Evolutionary conservation across 1,284 basidiomycete genomes (phyloP).

Genomic region (Tylopilus sp.): DNA sequence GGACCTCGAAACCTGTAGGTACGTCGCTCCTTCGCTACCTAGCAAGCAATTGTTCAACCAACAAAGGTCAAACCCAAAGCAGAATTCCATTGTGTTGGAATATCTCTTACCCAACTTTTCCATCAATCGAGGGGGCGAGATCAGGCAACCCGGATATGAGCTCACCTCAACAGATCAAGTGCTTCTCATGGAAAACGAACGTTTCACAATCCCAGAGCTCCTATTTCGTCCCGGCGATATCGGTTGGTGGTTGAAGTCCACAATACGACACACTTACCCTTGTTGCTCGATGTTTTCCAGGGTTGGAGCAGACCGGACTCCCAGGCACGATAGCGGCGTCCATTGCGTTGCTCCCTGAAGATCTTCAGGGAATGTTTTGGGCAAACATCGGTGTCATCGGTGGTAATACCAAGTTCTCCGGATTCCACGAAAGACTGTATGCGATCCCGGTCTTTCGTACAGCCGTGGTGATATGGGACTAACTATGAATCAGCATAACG

Average conservation of each 20-base stretch:
- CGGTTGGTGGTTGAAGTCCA: slow-evolving; percentile 47
- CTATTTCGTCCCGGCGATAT: slow-evolving; percentile 88
- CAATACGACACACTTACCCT: slow-evolving; percentile 4
- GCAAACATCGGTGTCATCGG: slow-evolving; percentile 88
- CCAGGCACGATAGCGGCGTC: slow-evolving; percentile 71
- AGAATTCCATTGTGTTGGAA: slow-evolving; percentile 75
- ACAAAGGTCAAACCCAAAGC: slow-evolving; percentile 44
- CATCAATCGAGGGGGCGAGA: slow-evolving; percentile 62
- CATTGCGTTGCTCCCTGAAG: slow-evolving; percentile 70
- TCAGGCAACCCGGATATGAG: slow-evolving; percentile 54
- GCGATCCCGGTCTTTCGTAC: slow-evolving; percentile 29
- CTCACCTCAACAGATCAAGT: slow-evolving; percentile 70
- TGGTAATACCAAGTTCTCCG: slow-evolving; percentile 73
- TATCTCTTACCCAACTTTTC: slow-evolving; percentile 90
- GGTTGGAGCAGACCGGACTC: slow-evolving; percentile 78
- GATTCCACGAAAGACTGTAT: slow-evolving; percentile 74
- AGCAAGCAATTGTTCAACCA: slow-evolving; percentile 17
- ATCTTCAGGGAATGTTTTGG: slow-evolving; percentile 90
- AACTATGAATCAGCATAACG: slow-evolving; percentile 41
- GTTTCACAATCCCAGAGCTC: slow-evolving; percentile 86
- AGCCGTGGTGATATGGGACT: slow-evolving; percentile 15
- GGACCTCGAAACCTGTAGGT: slow-evolving; percentile 83
- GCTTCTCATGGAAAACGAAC: slow-evolving; percentile 83
- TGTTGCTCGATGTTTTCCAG: slow-evolving; percentile 39
- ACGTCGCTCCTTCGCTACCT: slow-evolving; percentile 31